Percentiles rank a stretch among this genome's conserved stretches.
Conservation (phyloP, 164 flowering plant species). For the Stephania japonica region DNA sequence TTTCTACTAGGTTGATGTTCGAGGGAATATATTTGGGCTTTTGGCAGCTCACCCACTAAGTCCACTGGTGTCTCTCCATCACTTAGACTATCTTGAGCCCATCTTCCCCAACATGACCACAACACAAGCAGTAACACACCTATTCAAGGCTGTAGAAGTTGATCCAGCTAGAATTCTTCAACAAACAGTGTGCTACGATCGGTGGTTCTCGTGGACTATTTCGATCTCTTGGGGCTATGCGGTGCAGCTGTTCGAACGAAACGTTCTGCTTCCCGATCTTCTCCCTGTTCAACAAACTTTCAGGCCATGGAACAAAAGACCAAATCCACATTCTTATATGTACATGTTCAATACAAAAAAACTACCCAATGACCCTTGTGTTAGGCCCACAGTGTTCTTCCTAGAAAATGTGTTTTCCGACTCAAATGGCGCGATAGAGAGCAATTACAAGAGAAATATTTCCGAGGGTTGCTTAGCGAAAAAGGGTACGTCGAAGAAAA, state of each 20-base stretch:
- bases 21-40: conserved; percentile 70
- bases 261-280: conserved; percentile 52
- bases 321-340: conserved; percentile 17
- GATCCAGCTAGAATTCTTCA: conserved; percentile 69
- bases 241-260: conserved; percentile 57
- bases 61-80: conserved; percentile 79
- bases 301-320: conserved; percentile 50
- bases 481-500: conserved; percentile 19
- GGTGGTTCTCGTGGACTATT: conserved; percentile 34
- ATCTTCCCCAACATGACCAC: conserved; percentile 63
- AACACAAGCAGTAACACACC: conserved; percentile 43
- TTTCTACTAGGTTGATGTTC: conserved; percentile 56
- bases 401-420: conserved; percentile 34
- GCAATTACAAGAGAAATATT: conserved; percentile 34
- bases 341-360: conserved; percentile 58
- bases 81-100: conserved; percentile 58
- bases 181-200: conserved; percentile 72
- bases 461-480: conserved; percentile 26
- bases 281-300: conserved; percentile 50
- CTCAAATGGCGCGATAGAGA: conserved; percentile 22
- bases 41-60: conserved; percentile 66
- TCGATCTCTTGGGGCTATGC: conserved; percentile 83
- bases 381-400: conserved; percentile 46
- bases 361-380: conserved; percentile 53
- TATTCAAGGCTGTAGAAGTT: conserved; percentile 44